These are phyloP conservation scores for Phoma herbarum DNA, from an alignment of 2,329 filamentous ascomycete genomes.

Conservation along the genomic window DNA sequence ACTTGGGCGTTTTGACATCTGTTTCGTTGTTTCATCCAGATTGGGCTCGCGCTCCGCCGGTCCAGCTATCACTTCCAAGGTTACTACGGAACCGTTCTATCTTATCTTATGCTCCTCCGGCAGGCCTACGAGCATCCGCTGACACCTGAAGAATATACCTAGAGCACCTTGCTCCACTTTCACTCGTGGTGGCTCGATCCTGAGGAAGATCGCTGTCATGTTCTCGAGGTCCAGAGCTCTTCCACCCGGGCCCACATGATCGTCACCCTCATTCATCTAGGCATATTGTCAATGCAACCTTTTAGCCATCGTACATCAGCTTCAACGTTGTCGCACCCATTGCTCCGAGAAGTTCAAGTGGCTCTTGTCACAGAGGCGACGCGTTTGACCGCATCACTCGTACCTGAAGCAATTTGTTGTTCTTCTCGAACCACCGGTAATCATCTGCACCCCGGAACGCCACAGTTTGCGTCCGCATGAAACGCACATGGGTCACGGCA, in stretches of 20 bases:
- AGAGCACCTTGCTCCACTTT: background rate
- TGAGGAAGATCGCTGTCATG: background rate
- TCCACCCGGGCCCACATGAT: slow-evolving; percentile 23
- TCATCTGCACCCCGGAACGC: slow-evolving; percentile 46
- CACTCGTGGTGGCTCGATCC: background rate
- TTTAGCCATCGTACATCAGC: slow-evolving; percentile 34
- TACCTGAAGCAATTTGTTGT: slow-evolving; percentile 30
- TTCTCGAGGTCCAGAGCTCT: slow-evolving; percentile 11
- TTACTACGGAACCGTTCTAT: background rate
- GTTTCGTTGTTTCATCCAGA: slow-evolving; percentile 13
- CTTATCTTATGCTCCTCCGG: background rate
- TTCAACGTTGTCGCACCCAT: slow-evolving; percentile 22
- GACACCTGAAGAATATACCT: background rate
- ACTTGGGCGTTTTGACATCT: slow-evolving; percentile 3
- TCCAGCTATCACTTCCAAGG: background rate
- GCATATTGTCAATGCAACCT: slow-evolving; percentile 20
- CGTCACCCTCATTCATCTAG: slow-evolving; percentile 13
- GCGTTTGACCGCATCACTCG: background rate
- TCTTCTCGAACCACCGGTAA: slow-evolving; percentile 30
- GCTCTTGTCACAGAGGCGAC: background rate
- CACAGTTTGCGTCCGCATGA: slow-evolving; percentile 34
- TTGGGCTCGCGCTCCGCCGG: background rate
- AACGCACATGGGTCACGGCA: slow-evolving; percentile 30
- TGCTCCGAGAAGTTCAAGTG: slow-evolving; percentile 21
- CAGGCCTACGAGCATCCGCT: background rate